Evolutionary conservation across 2,329 filamentous ascomycete genomes (phyloP).

Genomic region (Penicillium italicum): DNA sequence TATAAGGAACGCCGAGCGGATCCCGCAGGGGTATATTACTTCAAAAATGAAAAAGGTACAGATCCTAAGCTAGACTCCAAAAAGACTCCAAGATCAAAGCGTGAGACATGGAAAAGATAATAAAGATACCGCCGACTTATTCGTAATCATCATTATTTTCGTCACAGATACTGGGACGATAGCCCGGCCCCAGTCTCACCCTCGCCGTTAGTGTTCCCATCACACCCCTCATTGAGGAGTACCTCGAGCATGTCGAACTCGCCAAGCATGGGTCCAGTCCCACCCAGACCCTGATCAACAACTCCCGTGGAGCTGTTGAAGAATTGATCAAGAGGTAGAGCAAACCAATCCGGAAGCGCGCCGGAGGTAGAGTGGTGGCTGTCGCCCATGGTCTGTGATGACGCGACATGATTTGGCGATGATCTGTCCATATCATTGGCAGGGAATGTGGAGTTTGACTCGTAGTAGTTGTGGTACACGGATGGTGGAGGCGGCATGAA

Average conservation of each 20-base stretch:
- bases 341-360: conserved; percentile 55
- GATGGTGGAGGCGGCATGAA: conserved; percentile 48
- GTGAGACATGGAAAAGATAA: neutral
- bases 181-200: conserved; percentile 18
- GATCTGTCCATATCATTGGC: conserved; percentile 30
- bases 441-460: conserved; percentile 35
- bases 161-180: conserved; percentile 29
- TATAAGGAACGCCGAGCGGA: conserved; percentile 11
- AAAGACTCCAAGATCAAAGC: neutral
- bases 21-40: conserved; percentile 22
- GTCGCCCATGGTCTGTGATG: conserved; percentile 30
- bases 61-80: neutral
- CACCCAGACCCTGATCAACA: conserved; percentile 54
- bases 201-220: conserved; percentile 26
- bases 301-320: conserved; percentile 47
- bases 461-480: conserved; percentile 46
- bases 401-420: conserved; percentile 24
- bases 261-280: conserved; percentile 60
- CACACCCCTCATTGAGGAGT: conserved; percentile 43
- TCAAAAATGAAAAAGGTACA: neutral
- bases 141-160: conserved; percentile 3
- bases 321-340: conserved; percentile 59
- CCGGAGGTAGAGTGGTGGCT: conserved; percentile 23
- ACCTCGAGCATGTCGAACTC: conserved; percentile 51
- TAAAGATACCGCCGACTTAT: neutral